Base-by-base conservation (phyloP, 164 flowering plant genomes). In the Aristolochia contorta region DNA sequence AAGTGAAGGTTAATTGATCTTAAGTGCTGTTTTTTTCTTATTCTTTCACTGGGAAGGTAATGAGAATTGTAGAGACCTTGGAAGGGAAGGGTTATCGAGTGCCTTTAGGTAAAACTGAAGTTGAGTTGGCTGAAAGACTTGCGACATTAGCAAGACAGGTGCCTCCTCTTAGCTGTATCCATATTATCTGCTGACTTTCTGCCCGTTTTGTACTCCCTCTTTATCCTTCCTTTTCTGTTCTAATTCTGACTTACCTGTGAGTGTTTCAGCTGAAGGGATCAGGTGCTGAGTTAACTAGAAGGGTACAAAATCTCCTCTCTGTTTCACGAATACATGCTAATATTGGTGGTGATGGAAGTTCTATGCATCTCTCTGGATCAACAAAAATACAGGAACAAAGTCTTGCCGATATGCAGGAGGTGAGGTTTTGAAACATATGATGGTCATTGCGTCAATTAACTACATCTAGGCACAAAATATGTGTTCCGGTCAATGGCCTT, bases 331-430 rank as follows among this genome's bases (percentile, higher is more conserved):
- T 84, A 71, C 93, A 85, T 66, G 84, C 83, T 64, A 81, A 85
- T 80, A 77, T 72, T 21, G 67, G 74, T 60, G 82, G 80, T 65
- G 79, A 77, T 59, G 81, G 80, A 49, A 72, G 73, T 53, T 86
- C 97, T 53, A 20, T 81, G 50, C 79, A 79, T 75, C 87, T 91
- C 66, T 90, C 91, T 49, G 91, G 93, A 66, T 84, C 96, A 67
- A 79, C 95, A 48, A 91, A 87, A 74, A 89, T 94, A 68, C 79
- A 91, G 4, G 93, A 88, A 60, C 87, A 89, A 72, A 86, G 95
- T 73, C 89, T 91, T 59, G 77, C 80, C 30, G 91, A 91, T 69
- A 81, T 94, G 96, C 99, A 91, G 60, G 97, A 94, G 95, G 99
- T 94, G 71, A 62, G 45, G 37, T 14, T 16, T 20, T 52, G 14